These are phyloP conservation scores for Rhodosporidiobolus odoratus DNA, from an alignment of 768 basidiomycete genomes.

Conservation along the genomic window DNA sequence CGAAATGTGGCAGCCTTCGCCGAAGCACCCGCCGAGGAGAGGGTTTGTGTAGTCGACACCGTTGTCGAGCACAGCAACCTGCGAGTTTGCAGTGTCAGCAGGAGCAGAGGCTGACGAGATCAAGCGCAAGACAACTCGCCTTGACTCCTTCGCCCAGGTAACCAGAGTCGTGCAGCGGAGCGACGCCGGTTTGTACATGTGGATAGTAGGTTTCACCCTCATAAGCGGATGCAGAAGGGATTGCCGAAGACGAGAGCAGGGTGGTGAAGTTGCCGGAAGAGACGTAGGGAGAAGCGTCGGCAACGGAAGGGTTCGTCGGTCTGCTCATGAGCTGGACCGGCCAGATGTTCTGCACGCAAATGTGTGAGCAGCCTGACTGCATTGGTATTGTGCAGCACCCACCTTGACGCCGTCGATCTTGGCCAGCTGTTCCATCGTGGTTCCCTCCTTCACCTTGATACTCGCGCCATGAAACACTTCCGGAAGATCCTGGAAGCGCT, in stretches of 20 bases:
- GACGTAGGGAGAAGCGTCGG: background rate
- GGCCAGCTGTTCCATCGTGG: constrained; percentile 1
- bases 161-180: constrained; percentile 61
- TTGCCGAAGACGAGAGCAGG: background rate
- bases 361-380: background rate
- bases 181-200: constrained; percentile 51
- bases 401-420: constrained; percentile 27
- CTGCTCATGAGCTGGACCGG: constrained; percentile 8
- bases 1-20: constrained; percentile 45
- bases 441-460: constrained; percentile 14
- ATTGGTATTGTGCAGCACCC: background rate
- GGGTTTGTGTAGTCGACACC: constrained; percentile 46
- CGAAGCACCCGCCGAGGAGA: constrained; percentile 47
- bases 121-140: background rate
- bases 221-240: constrained; percentile 19
- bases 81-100: background rate
- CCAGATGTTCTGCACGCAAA: constrained; percentile 15
- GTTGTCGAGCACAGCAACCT: constrained; percentile 59
- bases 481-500: constrained; percentile 14
- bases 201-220: constrained; percentile 22
- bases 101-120: background rate
- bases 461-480: constrained; percentile 29
- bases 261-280: background rate
- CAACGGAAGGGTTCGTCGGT: background rate
- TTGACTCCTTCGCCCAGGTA: constrained; percentile 62